phyloP scores from a whole-genome alignment of 176 grass and related monocot genomes.

The Musa schizocarpa region DNA sequence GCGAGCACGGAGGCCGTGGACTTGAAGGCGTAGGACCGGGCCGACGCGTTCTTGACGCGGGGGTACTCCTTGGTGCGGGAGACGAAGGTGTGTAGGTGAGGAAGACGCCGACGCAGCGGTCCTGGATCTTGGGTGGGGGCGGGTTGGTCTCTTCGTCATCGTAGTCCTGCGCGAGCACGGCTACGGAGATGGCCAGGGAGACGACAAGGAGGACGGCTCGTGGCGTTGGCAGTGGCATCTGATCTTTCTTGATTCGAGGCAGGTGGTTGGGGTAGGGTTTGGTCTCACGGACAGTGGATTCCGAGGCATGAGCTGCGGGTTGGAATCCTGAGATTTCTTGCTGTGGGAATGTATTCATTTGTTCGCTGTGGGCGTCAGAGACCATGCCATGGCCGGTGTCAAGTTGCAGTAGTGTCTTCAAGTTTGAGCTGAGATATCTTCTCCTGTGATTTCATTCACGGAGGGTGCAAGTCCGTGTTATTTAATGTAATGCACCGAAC shows the following conservation, averaged over 20 bases:
- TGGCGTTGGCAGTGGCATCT: not conserved
- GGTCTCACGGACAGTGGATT: too few species aligned
- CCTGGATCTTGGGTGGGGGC: constrained; percentile 40
- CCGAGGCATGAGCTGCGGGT: too few species aligned
- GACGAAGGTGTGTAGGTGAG: constrained; percentile 65
- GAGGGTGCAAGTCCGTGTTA: too few species aligned
- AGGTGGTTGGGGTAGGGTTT: too few species aligned
- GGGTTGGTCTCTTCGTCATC: constrained; percentile 3
- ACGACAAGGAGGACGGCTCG: not conserved
- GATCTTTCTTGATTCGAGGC: too few species aligned
- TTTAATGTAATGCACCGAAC: too few species aligned
- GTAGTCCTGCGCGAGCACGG: constrained; percentile 41
- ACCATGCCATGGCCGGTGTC: too few species aligned
- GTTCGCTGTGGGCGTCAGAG: too few species aligned
- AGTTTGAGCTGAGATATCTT: too few species aligned
- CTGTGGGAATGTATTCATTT: too few species aligned
- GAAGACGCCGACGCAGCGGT: constrained; percentile 79
- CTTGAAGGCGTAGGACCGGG: constrained; percentile 68
- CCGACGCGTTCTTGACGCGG: constrained; percentile 66
- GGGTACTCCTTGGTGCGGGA: constrained; percentile 74
- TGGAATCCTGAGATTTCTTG: not conserved
- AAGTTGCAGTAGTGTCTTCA: too few species aligned
- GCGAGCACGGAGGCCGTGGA: constrained; percentile 38
- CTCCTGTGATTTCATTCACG: too few species aligned
- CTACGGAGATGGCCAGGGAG: not conserved